Percentiles rank a stretch among this genome's conserved stretches.
phyloP scores from a whole-genome alignment of 2,329 filamentous ascomycete species.

The Diaporthe vexans region DNA sequence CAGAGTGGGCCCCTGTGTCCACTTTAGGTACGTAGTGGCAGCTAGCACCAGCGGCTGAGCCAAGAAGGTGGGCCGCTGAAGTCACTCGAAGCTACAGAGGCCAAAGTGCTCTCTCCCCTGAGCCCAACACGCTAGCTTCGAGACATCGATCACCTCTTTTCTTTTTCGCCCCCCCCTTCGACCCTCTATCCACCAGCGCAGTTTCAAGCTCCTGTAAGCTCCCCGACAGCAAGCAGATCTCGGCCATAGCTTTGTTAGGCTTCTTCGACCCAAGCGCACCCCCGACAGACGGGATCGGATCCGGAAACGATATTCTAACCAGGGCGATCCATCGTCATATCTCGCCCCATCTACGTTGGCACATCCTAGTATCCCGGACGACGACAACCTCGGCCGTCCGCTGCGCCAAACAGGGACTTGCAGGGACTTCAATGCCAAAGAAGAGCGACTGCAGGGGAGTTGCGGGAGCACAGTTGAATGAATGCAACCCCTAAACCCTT shows the following conservation, averaged over 20 bases:
- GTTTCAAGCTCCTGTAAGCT: constrained; percentile 13
- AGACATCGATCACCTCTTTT: background rate
- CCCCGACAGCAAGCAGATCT: background rate
- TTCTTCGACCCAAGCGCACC: background rate
- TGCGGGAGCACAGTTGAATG: constrained; percentile 53
- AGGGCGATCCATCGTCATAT: background rate
- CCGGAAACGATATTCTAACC: background rate
- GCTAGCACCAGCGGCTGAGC: constrained; percentile 28
- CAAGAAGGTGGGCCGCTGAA: constrained; percentile 32
- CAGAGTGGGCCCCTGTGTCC: constrained; percentile 19
- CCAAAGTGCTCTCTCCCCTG: constrained; percentile 30
- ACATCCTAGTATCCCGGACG: background rate
- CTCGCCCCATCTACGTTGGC: background rate
- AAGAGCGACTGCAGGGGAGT: constrained; percentile 39
- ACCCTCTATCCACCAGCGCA: background rate
- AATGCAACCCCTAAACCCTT: constrained; percentile 99
- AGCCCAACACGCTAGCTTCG: constrained; percentile 28
- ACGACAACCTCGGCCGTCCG: constrained; percentile 13
- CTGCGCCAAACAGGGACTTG: constrained; percentile 22
- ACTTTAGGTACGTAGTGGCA: background rate
- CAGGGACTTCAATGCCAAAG: constrained; percentile 38
- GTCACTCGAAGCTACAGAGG: constrained; percentile 12
- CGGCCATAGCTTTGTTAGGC: background rate
- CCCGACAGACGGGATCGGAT: background rate
- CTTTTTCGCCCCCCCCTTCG: background rate